Base-by-base conservation (phyloP, 768 basidiomycete genomes). In the Russula olivacea region DNA sequence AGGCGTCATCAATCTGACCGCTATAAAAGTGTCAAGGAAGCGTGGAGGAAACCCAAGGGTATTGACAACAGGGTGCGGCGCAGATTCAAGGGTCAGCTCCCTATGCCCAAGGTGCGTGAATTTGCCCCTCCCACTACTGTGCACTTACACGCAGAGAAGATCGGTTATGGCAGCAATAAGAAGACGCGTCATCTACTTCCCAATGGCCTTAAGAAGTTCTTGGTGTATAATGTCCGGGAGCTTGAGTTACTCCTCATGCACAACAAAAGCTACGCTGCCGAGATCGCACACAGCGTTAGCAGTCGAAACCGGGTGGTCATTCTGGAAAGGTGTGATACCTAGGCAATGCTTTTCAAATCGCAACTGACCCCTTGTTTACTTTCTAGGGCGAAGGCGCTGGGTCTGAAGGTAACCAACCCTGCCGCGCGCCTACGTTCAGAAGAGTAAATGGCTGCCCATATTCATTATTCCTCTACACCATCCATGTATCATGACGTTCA, bases 11-110 rank as follows among this genome's bases (percentile, higher is more conserved):
- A 98, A 79, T 96, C 93, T 55, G 96, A 98, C 80, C 90, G 96
- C 74, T 98, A 97, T 82, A 85, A 91, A 76, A 80, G 89, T 69
- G 94, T 98, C 70, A 96, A 96, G 84, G 94, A 97, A 81, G 82
- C 91, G 82, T 99, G 97, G 97, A 85, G 97, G 76, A 99, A 99
- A 82, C 97, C 97, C 70, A 99, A 98, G 87, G 97, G 96, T 92
- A 98, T 98, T 71, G 96, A 98, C 76, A 98, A 98, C 87, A 87
- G 95, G 72, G 95, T 97, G 71, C 83, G 93, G 75, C 85, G 91
- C 70, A 87, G 91, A 72, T 93, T 93, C 83, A 97, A 93, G 82
- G 96, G 96, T 59, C 93, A 96, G 76, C 83, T 85, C 61, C 83
- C 93, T 68, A 98, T 98, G 96, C 95, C 95, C 74, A 95, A 93